phyloP scores from a whole-genome alignment of 2,329 filamentous ascomycete genomes.

The Cytospora schulzeri region DNA sequence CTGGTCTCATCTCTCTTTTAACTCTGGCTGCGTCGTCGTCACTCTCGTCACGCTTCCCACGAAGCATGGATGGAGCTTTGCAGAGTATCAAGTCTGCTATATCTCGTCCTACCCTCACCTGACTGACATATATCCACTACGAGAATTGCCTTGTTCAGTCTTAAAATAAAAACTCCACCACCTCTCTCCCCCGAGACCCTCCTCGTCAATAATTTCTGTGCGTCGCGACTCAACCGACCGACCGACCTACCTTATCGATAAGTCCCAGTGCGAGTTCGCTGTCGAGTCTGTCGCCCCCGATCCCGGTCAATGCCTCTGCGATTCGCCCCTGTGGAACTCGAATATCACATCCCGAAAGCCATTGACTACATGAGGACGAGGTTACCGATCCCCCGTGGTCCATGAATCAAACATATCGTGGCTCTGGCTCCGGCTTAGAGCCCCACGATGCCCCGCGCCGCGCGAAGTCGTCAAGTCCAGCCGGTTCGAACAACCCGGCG shows the following conservation, averaged over 20 bases:
- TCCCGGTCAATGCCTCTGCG: conserved; percentile 18
- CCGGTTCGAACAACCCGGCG: conserved; percentile 21
- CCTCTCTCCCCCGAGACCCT: not conserved
- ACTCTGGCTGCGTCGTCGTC: not conserved
- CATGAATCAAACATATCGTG: conserved; percentile 33
- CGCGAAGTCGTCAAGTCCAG: conserved; percentile 12
- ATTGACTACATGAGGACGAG: conserved; percentile 20
- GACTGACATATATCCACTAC: not conserved
- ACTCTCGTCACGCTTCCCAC: not conserved
- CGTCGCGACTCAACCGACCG: not conserved
- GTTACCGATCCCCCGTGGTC: conserved; percentile 21
- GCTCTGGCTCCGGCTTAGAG: conserved; percentile 38
- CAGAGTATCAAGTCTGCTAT: not conserved
- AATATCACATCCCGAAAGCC: conserved; percentile 10
- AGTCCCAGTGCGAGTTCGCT: not conserved
- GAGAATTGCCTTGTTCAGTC: not conserved
- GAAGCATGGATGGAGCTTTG: not conserved
- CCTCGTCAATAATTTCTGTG: not conserved
- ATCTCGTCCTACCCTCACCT: not conserved
- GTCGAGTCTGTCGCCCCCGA: not conserved
- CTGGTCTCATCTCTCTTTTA: not conserved
- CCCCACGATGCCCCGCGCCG: conserved; percentile 24
- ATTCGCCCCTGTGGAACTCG: conserved; percentile 2
- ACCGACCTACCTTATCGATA: conserved; percentile 18
- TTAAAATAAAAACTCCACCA: not conserved